Evolutionary conservation across 2,329 filamentous ascomycete species (phyloP), one percentile per base, ranked within the genome.

Genomic region (Aspergillus sp.): DNA sequence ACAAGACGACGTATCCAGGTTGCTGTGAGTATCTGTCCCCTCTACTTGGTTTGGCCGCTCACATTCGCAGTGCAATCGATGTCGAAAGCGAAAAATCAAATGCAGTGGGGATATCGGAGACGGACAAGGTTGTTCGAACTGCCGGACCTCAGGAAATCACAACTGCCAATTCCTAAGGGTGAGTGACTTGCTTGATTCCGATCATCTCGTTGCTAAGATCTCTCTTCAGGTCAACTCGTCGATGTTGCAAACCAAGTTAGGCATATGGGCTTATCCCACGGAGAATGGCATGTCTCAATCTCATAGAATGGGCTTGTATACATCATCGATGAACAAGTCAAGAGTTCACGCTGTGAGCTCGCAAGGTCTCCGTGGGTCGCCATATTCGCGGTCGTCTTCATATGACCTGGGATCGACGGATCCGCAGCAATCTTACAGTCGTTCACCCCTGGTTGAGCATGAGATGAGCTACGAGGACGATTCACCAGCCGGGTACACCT

Each of bases 31-130:
- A 48, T 42, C 31, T 17, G 45, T 43, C 16, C 34, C 11, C 34
- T n/a, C 14, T n/a, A 38, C 14, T n/a, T 3, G 34, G 16, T 17
- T 11, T 38, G 11, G 2, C 14, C 2, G 14, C 34, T 38, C 4
- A 60, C 42, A 50, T 17, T 21, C 10, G 17, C 59, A 97, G 93
- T 97, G 93, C 71, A 84, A 85, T 32, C 85, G 93, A 60, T 97
- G 93, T 73, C 85, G 93, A 55, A 92, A 93, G 75, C 84, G 93
- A 54, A 97, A 97, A 78, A 97, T 97, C 64, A 88, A 90, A 62
- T 97, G 93, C 76, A 96, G 89, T 65, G 93, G 93, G 41, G 91
- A 96, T 67, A 79, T 81, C 31, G 88, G 88, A 29, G 84, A 87
- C 64, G 88, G 88, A n/a, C 75, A 78, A 36, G 85, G 87, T n/a